Evolutionary conservation across 2,329 filamentous ascomycete genomes (phyloP), one percentile per base, ranked within the genome.

Genomic region (Beauveria sp.): DNA sequence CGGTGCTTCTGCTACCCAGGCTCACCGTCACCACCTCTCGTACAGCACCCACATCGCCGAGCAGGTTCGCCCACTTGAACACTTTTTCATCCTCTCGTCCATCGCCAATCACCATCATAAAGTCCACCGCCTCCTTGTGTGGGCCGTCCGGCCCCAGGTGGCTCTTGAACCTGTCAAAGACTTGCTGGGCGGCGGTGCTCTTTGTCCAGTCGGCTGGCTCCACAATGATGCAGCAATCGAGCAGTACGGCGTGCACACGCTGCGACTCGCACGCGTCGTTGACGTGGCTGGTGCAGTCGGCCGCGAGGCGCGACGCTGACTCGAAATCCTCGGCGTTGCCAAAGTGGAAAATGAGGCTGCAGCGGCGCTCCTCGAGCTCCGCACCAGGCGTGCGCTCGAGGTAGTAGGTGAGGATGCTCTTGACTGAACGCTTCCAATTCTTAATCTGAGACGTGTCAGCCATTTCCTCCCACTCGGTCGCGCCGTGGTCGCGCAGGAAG

Each of bases 61-160:
- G 77, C 54, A 85, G 81, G 75, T 97, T 96, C 20, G 93, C 95
- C 93, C 95, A 98, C 65, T 88, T 88, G 77, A 96, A 98, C 22
- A 96, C 89, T 67, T 91, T 89, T 71, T 98, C 93, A 66, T 98
- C 95, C 67, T 97, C 93, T 38, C 93, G 87, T 48, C 93, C 91
- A 70, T 97, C 93, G 43, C 93, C 93, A 40, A 93, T 85, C 7
- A 96, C 90, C 77, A 97, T 86, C 62, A 98, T 75, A 73, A 97
- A 98, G 71, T 97, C 91, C 0, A 91, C 83, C 0, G 80, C 72
- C n/a, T 68, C 70, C 64, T 70, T 70, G 67, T 75, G 67, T 4
- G 69, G 65, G 0, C 66, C 66, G 12, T 68, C 67, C 10, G 66
- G 61, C 24, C 58, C 57, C 68, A 78, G 70, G 14, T 75, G 70